These are phyloP conservation scores for Draba incana DNA, from an alignment of 345 rosid genomes.

Conservation along the genomic window DNA sequence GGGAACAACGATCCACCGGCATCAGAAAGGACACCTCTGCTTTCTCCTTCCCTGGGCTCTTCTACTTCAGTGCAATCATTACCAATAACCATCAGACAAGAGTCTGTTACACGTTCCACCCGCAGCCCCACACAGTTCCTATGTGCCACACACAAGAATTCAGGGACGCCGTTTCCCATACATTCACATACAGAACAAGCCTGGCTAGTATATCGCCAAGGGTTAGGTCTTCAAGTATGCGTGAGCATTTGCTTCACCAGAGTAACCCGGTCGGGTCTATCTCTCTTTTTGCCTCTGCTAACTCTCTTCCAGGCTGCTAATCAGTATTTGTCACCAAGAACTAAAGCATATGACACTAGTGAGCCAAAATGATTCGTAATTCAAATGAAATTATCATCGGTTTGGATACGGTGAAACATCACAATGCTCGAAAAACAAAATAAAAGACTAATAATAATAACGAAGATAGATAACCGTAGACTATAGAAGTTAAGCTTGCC, in stretches of 20 bases:
- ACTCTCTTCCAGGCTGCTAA: constrained; percentile 55
- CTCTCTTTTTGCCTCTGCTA: constrained; percentile 48
- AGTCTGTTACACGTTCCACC: not conserved
- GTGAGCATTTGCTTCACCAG: no score
- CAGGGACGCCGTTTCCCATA: no score
- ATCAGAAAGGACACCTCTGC: constrained; percentile 74
- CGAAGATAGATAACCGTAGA: constrained; percentile 1
- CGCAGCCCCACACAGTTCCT: no score
- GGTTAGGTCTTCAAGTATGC: no score
- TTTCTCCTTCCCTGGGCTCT: constrained; percentile 53
- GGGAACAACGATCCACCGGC: constrained; percentile 57
- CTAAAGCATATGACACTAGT: constrained; percentile 9
- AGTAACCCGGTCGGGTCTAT: no score
- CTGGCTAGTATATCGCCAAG: no score
- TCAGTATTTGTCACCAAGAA: no score
- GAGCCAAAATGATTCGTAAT: constrained; percentile 3
- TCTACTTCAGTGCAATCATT: constrained; percentile 53
- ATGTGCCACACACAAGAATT: no score
- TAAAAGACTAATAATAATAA: constrained; percentile 5
- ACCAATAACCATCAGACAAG: constrained; percentile 35
- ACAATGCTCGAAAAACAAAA: not conserved
- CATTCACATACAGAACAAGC: no score
- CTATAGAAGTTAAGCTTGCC: constrained; percentile 14
- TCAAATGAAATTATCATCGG: not conserved
- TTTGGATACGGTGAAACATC: not conserved